Base-by-base conservation (phyloP, 129 eudicot species). In the Escallonia rubra region DNA sequence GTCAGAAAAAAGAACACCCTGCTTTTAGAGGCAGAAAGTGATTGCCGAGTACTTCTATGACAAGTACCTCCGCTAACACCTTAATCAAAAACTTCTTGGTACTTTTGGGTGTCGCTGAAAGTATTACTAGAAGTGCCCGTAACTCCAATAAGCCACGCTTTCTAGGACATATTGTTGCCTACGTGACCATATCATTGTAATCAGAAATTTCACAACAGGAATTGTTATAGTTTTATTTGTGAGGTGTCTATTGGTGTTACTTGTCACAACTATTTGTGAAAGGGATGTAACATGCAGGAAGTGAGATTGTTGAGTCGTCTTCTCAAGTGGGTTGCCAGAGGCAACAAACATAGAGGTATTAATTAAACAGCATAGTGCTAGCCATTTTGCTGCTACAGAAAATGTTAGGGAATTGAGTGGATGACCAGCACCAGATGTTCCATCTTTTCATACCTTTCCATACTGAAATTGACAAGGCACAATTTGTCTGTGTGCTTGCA, bases 231-330 rank as follows among this genome's bases (percentile, higher is more conserved):
- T 57, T 47, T 64, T 42, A 7, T 43, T 51, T 47, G 43, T 60
- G 41, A 46, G 0, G 14, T 43, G 39, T 50, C 11, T 56, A 48
- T 56, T 11, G 54, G 34, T 63, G 52, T 10, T 52, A 13, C 41
- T 6, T 44, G 56, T 12, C 11, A 67, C 42, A 67, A 56, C 59
- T 72, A 50, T 57, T 54, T 13, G 55, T 42, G 44, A 57, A 64
- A 66, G 73, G 54, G 73, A 74, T 65, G 45, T 72, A 39, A 65
- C 45, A 63, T 69, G 70, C 81, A 81, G 81, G 81, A 59, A 68
- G 70, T 62, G 78, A 57, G 67, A 67, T 68, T 72, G 79, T 71
- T 68, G 81, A 76, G 70, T 62, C 75, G 41, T 47, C 74, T 38
- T 56, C 75, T 74, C 78, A 58, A 57, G 78, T 68, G 75, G 81